These are phyloP conservation scores for Mortierella polycephala DNA, from an alignment of 371 early-diverging fungal species.

Conservation along the genomic window DNA sequence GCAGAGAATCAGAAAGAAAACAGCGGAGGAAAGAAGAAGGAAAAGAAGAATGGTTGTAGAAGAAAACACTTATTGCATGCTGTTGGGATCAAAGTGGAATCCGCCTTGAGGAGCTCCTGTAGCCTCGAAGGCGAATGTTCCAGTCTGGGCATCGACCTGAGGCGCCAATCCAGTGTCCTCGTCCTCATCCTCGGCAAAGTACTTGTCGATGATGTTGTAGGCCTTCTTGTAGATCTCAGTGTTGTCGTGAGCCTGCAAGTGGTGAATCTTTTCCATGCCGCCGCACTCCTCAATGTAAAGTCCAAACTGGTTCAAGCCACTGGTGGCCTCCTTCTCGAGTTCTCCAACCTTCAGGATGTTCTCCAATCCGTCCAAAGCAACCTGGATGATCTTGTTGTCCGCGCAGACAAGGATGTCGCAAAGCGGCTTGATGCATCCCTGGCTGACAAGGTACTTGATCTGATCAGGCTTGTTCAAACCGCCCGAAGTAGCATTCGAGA, in stretches of 20 bases:
- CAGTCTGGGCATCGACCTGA: conserved; percentile 74
- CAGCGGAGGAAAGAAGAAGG: neutral
- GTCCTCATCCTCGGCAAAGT: conserved; percentile 90
- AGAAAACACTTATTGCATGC: conserved; percentile 27
- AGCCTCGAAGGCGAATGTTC: conserved; percentile 76
- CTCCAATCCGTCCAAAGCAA: conserved; percentile 96
- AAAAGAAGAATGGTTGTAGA: neutral
- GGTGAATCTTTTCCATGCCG: conserved; percentile 92
- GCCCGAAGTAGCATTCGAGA: conserved; percentile 98
- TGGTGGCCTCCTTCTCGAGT: conserved; percentile 60
- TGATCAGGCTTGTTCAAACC: conserved; percentile 91
- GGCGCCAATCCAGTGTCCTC: conserved; percentile 76
- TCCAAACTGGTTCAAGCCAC: conserved; percentile 86
- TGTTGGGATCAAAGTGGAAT: conserved; percentile 68
- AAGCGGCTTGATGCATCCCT: conserved; percentile 94
- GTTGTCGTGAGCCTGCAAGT: conserved; percentile 92
- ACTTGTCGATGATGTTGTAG: conserved; percentile 91
- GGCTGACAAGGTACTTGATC: conserved; percentile 88
- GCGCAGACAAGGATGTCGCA: conserved; percentile 91
- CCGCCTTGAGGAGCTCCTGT: conserved; percentile 76
- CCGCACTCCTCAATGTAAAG: conserved; percentile 89
- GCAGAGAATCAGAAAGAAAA: neutral
- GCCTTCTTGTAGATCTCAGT: conserved; percentile 95
- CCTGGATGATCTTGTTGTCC: conserved; percentile 96
- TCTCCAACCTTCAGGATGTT: conserved; percentile 98